Evolutionary conservation across 73 alveolate species (phyloP).

Genomic region (Paramecium sonneborni): DNA sequence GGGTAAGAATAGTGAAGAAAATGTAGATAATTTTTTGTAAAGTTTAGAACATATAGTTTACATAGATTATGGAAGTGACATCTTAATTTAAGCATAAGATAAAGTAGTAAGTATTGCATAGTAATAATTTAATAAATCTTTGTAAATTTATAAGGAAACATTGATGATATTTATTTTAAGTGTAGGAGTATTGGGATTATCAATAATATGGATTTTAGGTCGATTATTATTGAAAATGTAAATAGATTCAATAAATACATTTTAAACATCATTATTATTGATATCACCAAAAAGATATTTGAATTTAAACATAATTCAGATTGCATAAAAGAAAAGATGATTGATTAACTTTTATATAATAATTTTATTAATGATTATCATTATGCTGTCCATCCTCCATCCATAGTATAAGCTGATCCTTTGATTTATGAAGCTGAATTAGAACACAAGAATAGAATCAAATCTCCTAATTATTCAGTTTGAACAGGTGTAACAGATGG

Average conservation of each 20-base stretch:
- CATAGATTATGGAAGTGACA: conserved; percentile 9
- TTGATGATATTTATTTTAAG: neutral
- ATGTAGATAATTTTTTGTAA: neutral
- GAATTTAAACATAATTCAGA: neutral
- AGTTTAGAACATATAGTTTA: neutral
- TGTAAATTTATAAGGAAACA: neutral
- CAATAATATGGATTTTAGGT: neutral
- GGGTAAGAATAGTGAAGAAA: neutral
- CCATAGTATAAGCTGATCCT: conserved; percentile 62
- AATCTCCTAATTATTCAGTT: conserved; percentile 66
- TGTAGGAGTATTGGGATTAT: conserved; percentile 12
- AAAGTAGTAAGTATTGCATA: neutral
- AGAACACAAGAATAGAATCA: conserved; percentile 52
- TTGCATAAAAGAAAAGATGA: neutral
- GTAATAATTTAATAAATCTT: neutral
- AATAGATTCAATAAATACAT: neutral
- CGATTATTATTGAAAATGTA: neutral
- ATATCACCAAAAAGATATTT: neutral
- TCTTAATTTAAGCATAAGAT: conserved; percentile 1
- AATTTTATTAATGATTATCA: conserved; percentile 47
- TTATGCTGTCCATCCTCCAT: conserved; percentile 71
- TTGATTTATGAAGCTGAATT: conserved; percentile 64
- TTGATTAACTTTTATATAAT: neutral
- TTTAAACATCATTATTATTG: neutral
- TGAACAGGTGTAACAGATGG: conserved; percentile 57